Evolutionary conservation across 139 green algal species (phyloP), one percentile per base, ranked within the genome.

Genomic region (Limnomonas spitsbergensis): DNA sequence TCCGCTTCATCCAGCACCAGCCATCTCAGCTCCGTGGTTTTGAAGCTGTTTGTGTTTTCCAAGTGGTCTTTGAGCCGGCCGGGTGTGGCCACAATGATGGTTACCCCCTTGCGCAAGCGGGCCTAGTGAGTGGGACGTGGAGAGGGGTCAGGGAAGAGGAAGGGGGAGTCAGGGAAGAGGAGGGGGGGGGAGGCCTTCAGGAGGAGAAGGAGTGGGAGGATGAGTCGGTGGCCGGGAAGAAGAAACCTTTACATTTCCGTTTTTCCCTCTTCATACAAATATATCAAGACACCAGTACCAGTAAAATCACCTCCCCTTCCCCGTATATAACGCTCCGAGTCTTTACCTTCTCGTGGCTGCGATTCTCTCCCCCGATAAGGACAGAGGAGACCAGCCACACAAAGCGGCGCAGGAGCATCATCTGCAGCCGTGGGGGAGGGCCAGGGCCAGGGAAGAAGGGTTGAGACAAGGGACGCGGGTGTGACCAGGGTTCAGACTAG

Each of bases 1-100:
- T 95, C 94, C 1, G 90, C 90, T 73, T 99, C 95, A 80, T 99
- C 95, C 36, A 98, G 84, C 3, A 99, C 89, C 29, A 98, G 88
- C 88, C 89, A 98, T 26, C 78, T 56, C 61, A 99, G 82, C 54
- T 72, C 56, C 3, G 3, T 38, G 66, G 73, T 40, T 73, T 6
- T n/a, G 68, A 74, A 74, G 29, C 68, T 74, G 68, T 6, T 35
- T 3, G 68, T 74, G 36, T 74, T 26, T 4, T 74, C 68, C 35
- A 74, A 32, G 24, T 74, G 68, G 68, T 74, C 68, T 32, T 74
- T 26, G 69, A 99, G 87, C 4, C 96, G 76, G 1, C 94, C 94
- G 0, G 94, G 94, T 0, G 93, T 98, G 40, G 91, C 92, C 69
- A 94, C 89, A 68, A 98, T 76, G 29, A 97, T 66, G 27, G 82